These are phyloP conservation scores for Paecilomyces variotii DNA, from an alignment of 2,329 filamentous ascomycete genomes.

Conservation along the genomic window DNA sequence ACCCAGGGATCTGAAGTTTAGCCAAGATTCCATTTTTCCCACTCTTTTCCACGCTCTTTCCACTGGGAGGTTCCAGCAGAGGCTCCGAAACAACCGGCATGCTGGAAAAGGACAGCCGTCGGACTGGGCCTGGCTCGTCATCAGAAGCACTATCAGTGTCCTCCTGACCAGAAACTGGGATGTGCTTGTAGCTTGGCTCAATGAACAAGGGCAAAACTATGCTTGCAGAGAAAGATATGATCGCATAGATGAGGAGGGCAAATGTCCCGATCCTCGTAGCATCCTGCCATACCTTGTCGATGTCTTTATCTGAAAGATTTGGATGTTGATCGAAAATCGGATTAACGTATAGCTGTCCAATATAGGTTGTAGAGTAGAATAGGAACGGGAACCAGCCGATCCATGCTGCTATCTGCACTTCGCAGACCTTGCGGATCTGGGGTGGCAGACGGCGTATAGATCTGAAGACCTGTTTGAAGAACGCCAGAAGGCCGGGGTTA, in stretches of 20 bases:
- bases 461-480: conserved; percentile 70
- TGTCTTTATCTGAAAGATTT: conserved; percentile 64
- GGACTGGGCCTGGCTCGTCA: conserved; percentile 11
- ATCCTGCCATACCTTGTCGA: conserved; percentile 72
- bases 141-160: background rate
- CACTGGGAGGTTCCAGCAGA: conserved; percentile 14
- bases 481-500: conserved; percentile 60
- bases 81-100: conserved; percentile 25
- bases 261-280: conserved; percentile 84
- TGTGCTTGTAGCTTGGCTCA: conserved; percentile 60
- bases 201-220: conserved; percentile 80
- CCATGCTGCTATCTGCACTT: conserved; percentile 81
- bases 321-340: conserved; percentile 71
- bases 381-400: conserved; percentile 93
- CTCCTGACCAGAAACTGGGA: conserved; percentile 5
- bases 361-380: conserved; percentile 91
- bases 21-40: conserved; percentile 41
- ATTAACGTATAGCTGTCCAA: conserved; percentile 86
- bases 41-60: conserved; percentile 6
- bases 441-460: conserved; percentile 72
- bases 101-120: conserved; percentile 25
- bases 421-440: conserved; percentile 74
- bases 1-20: conserved; percentile 64
- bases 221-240: conserved; percentile 74
- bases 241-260: conserved; percentile 78